Evolutionary conservation across 2,329 filamentous ascomycete genomes (phyloP), one percentile per base, ranked within the genome.

Genomic region (Aaosphaeria arxii): DNA sequence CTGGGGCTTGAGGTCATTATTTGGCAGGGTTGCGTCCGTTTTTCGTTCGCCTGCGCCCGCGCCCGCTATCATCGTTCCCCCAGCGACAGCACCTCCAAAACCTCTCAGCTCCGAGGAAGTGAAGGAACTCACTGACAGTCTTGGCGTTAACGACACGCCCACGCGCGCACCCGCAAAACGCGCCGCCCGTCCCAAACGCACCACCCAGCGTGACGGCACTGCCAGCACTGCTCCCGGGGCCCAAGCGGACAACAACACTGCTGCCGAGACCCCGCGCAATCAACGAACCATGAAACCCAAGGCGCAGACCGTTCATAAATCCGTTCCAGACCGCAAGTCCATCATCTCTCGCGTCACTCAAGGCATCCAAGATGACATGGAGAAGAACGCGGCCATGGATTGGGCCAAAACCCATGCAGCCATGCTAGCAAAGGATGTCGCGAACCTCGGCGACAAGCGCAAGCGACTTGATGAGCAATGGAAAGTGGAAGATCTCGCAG

Each of bases 321-420:
- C 5, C 28, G n/a, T 32, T 9, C 33, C 44, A 30, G 24, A 40
- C 24, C 39, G 24, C 7, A 17, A n/a, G 32, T 29, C 9, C 32
- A 42, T 7, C 44, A 11, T 11, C 13, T 41, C 30, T 29, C 30
- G 41, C 11, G 24, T 13, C 30, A 39, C 35, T 40, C 44, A 30
- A 6, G 11, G n/a, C 42, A 13, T 4, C 9, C 7, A 36, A n/a
- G 9, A 9, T 9, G 33, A 36, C 7, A 24, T 24, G 17, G 9
- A 36, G 33, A 36, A 36, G n/a, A 9, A 9, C 33, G 33, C 9
- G 3, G 33, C 33, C 9, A 36, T 36, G n/a, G 33, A 36, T 7
- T 70, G 67, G 67, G 63, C 57, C 7, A 56, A 59, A 30, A 43
- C 58, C 7, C 45, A 60, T 7, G 50, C 58, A 11, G 50, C 55